phyloP scores from a whole-genome alignment of 306 rosid species.

The Lathyrus aphaca region DNA sequence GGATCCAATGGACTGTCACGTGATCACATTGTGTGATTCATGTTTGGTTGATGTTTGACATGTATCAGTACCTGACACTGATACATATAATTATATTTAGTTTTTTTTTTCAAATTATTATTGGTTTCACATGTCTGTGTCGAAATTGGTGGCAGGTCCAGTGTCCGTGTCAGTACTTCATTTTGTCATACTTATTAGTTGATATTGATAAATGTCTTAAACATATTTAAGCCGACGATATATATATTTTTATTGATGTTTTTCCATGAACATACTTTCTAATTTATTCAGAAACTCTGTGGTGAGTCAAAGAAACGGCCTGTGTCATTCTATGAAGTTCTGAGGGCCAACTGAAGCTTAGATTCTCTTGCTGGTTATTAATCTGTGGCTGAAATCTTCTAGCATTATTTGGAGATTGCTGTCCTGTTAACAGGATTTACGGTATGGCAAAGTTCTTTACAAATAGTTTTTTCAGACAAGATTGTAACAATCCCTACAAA shows the following conservation, averaged over 20 bases:
- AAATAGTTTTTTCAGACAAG: conserved; percentile 25
- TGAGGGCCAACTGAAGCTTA: conserved; percentile 45
- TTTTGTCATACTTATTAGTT: background rate
- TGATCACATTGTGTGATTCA: background rate
- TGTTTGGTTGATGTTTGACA: too few species aligned
- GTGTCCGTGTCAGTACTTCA: background rate
- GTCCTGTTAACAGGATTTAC: conserved; percentile 4
- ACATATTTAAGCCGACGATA: background rate
- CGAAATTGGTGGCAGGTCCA: too few species aligned
- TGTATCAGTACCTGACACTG: too few species aligned
- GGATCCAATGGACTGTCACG: background rate
- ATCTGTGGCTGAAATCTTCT: conserved; percentile 18
- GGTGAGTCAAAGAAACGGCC: conserved; percentile 64
- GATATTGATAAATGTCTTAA: background rate
- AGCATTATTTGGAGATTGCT: conserved; percentile 16
- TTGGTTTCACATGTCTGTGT: too few species aligned
- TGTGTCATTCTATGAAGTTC: conserved; percentile 62
- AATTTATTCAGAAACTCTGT: conserved; percentile 62
- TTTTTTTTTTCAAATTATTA: too few species aligned
- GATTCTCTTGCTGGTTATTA: conserved; percentile 22
- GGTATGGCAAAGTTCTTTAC: background rate
- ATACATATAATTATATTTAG: too few species aligned
- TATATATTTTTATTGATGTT: background rate
- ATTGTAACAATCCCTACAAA: conserved; percentile 24
- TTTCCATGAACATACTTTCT: background rate